Evolutionary conservation across 2,329 filamentous ascomycete species (phyloP), one percentile per base, ranked within the genome.

Genomic region (Berkeleyomyces basicola): DNA sequence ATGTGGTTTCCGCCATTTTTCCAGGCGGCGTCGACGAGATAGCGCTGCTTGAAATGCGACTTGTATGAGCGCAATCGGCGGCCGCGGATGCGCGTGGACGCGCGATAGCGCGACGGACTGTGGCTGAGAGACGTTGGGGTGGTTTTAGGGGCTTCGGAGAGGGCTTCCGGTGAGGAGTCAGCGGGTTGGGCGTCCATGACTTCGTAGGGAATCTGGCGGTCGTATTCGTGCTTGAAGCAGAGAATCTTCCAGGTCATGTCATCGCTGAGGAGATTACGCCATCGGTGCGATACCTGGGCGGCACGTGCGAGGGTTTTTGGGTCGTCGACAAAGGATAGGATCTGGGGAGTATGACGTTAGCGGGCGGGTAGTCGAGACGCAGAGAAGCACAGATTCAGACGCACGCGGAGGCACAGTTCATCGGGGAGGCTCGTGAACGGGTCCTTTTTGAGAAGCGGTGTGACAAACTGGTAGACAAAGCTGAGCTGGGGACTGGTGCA

Each of bases 231-330:
- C 74, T 96, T 96, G 67, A 95, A 90, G 72, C 92, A 97, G 23
- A 99, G 80, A 66, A 93, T 90, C 76, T 96, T 96, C 93, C 93
- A 99, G 0, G 93, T 95, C 75, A 96, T 91, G 72, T 99, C 93
- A 72, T 99, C 93, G 70, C 87, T 92, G 59, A 99, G 79, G 6
- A 99, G 79, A 73, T 96, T 91, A 66, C 89, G 83, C 93, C 93
- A 99, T 72, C 91, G 82, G 67, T 85, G 85, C 61, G 93, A 99
- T n/a, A 99, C 93, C 72, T 97, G 92, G 4, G 92, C 96, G 61
- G 93, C 88, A 71, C 93, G 82, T 46, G 91, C 92, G 57, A 99
- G 79, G 2, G 95, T 95, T 71, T 91, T 93, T 1, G 93, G 91
- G 70, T 99, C 93, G 70, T 99, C 93, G 70, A 99, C 92, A 72